Conservation (phyloP, 2,329 filamentous ascomycete species). For the Aspergillus pseudotamarii region DNA sequence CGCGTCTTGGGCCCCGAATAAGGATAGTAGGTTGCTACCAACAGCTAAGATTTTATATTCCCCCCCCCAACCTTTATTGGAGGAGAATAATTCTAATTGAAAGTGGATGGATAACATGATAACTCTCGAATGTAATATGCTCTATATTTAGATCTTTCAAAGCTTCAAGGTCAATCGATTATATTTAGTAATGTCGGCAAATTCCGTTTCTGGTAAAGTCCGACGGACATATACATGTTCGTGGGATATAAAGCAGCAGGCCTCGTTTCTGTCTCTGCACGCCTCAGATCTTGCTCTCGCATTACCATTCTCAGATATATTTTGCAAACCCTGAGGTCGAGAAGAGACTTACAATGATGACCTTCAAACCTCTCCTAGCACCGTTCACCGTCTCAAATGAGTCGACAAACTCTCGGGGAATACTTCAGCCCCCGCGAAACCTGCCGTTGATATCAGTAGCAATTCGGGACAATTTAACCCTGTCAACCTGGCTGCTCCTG, state of each 20-base stretch:
- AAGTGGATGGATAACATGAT: no score
- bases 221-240: not conserved
- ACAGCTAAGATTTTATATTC: no score
- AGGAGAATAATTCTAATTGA: no score
- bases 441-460: not conserved
- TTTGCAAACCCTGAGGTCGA: no score
- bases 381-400: not conserved
- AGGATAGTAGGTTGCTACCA: no score
- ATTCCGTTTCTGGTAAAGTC: not conserved
- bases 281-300: not conserved
- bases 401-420: not conserved
- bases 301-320: no score
- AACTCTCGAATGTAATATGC: no score
- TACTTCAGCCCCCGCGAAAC: not conserved
- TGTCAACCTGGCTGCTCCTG: constrained; percentile 46
- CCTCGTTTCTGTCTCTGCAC: no score
- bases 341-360: not conserved
- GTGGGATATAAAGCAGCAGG: not conserved
- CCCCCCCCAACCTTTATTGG: no score
- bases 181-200: not conserved
- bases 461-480: constrained; percentile 39
- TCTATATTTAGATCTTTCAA: not conserved
- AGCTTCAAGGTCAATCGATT: no score
- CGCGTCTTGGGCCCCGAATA: no score
- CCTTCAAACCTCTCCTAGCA: constrained; percentile 7